Percentiles rank a stretch among this genome's conserved stretches.
Conservation (phyloP, 2,329 filamentous ascomycete species). For the Capronia coronata region DNA sequence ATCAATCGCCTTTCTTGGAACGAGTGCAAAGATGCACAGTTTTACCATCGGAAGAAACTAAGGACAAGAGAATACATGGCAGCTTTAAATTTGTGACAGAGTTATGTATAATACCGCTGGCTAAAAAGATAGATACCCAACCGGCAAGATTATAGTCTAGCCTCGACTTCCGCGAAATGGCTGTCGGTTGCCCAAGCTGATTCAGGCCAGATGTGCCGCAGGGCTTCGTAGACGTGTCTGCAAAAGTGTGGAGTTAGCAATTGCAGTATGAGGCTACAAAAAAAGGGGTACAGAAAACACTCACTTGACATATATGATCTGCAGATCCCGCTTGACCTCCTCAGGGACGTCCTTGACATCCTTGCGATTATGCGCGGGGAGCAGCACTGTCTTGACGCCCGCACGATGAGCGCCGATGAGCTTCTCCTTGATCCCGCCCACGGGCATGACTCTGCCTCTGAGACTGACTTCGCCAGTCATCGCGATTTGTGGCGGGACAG, state of each 20-base stretch:
- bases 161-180: slow-evolving; percentile 65
- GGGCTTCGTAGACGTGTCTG: slow-evolving; percentile 90
- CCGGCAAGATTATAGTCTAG: slow-evolving; percentile 56
- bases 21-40: too few relatives aligned
- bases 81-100: neutral
- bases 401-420: slow-evolving; percentile 88
- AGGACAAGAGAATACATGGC: too few relatives aligned
- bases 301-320: slow-evolving; percentile 85
- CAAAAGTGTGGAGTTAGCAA: neutral
- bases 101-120: neutral
- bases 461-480: slow-evolving; percentile 84
- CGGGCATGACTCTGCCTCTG: slow-evolving; percentile 81
- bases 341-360: slow-evolving; percentile 84
- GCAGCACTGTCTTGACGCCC: slow-evolving; percentile 86
- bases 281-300: slow-evolving; percentile 32
- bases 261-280: neutral
- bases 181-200: slow-evolving; percentile 72
- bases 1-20: too few relatives aligned
- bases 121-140: slow-evolving; percentile 4
- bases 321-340: slow-evolving; percentile 78
- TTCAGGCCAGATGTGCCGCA: slow-evolving; percentile 87
- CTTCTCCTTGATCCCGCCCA: slow-evolving; percentile 98
- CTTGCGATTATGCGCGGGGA: slow-evolving; percentile 84
- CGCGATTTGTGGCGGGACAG: slow-evolving; percentile 83
- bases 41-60: too few relatives aligned